These are phyloP conservation scores for Solanum pennellii DNA, from an alignment of 257 asterid genomes.

Conservation along the genomic window DNA sequence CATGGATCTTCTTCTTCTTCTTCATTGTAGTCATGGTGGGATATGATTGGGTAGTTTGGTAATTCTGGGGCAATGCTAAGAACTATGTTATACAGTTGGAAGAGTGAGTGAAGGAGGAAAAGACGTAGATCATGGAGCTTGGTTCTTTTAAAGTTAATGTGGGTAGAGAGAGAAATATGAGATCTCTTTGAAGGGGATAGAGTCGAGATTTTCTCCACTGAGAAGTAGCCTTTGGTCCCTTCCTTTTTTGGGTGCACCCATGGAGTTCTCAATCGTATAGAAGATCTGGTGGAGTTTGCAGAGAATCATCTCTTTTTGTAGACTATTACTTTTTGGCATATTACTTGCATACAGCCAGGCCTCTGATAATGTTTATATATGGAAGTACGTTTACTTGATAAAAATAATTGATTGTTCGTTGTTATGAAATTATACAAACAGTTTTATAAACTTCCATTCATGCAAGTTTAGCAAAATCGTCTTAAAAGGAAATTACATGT, in stretches of 20 bases:
- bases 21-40: background rate
- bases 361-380: background rate
- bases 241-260: background rate
- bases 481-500: background rate
- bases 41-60: background rate
- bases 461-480: background rate
- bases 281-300: background rate
- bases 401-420: background rate
- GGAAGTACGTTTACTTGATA: background rate
- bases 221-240: background rate
- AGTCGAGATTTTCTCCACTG: background rate
- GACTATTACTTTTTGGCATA: background rate
- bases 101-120: background rate
- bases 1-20: background rate
- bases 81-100: background rate
- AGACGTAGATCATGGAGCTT: background rate
- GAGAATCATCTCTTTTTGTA: background rate
- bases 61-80: background rate
- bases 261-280: background rate
- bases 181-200: background rate
- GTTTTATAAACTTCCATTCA: background rate
- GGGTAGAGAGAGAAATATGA: background rate
- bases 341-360: background rate
- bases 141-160: background rate
- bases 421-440: background rate